A percentile compares a stretch with the other conserved stretches of the same genome.
Evolutionary conservation across 2,329 filamentous ascomycete genomes (phyloP).

Genomic region (Ascochyta clinopodiicola): DNA sequence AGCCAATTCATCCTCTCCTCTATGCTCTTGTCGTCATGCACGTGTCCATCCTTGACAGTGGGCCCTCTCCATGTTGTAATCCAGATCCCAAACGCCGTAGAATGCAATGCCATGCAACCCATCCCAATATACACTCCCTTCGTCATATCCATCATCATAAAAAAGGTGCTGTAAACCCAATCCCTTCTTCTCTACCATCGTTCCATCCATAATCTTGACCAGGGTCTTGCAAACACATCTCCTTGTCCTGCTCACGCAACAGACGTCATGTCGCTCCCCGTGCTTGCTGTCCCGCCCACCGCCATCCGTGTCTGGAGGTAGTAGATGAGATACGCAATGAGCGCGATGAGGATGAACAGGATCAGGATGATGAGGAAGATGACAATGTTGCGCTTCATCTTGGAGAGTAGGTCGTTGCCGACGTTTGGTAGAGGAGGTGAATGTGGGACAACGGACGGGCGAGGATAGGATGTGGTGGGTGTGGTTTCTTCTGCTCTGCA

Average conservation of each 20-base stretch:
- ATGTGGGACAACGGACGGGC: no score
- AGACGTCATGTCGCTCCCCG: slow-evolving; percentile 41
- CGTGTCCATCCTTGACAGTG: neutral
- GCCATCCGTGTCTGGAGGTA: slow-evolving; percentile 55
- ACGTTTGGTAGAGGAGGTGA: neutral
- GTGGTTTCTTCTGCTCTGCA: neutral
- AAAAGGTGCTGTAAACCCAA: no score
- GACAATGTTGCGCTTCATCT: slow-evolving; percentile 60
- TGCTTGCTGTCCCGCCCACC: slow-evolving; percentile 41
- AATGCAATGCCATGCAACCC: slow-evolving; percentile 1
- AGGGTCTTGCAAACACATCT: no score
- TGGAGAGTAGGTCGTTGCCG: slow-evolving; percentile 14
- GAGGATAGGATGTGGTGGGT: no score
- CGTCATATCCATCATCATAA: no score
- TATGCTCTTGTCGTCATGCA: neutral
- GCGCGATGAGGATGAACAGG: slow-evolving; percentile 58
- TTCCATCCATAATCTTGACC: no score
- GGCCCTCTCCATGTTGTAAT: neutral
- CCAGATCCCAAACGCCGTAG: slow-evolving; percentile 1
- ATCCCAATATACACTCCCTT: slow-evolving; percentile 3
- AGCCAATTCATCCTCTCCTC: neutral
- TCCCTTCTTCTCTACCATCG: no score
- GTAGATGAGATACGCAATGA: slow-evolving; percentile 59
- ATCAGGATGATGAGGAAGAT: slow-evolving; percentile 61
- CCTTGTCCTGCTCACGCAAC: neutral